phyloP scores from a whole-genome alignment of 169 alveolate genomes.

The Besnoitia besnoiti region DNA sequence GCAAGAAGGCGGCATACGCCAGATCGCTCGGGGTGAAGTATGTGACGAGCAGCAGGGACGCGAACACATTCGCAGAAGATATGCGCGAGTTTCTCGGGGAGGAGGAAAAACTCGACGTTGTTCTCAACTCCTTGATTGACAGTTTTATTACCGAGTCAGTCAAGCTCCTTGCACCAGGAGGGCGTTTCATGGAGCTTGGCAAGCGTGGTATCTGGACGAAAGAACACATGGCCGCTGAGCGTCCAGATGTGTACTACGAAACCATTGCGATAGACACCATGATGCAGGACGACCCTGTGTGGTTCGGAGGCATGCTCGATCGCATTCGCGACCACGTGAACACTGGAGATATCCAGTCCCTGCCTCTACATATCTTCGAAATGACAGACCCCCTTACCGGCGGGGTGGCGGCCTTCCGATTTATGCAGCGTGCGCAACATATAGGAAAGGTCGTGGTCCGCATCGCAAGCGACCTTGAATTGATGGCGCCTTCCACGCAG shows the following conservation, averaged over 20 bases:
- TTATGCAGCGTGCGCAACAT: slow-evolving; percentile 73
- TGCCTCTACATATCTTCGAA: slow-evolving; percentile 70
- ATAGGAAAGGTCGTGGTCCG: slow-evolving; percentile 69
- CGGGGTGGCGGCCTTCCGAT: slow-evolving; percentile 73
- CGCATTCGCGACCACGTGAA: slow-evolving; percentile 65
- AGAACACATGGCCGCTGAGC: slow-evolving; percentile 64
- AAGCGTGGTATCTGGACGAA: slow-evolving; percentile 75
- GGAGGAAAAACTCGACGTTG: slow-evolving; percentile 73
- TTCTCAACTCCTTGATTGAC: slow-evolving; percentile 74
- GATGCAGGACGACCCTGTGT: slow-evolving; percentile 74
- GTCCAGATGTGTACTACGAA: slow-evolving; percentile 72
- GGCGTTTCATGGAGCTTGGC: slow-evolving; percentile 82
- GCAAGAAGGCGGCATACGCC: slow-evolving; percentile 69
- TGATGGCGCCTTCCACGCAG: neutral
- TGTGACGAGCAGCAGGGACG: slow-evolving; percentile 76
- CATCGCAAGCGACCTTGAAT: slow-evolving; percentile 47
- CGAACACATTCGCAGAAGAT: slow-evolving; percentile 71
- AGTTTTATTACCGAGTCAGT: slow-evolving; percentile 71
- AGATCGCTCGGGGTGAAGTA: slow-evolving; percentile 70
- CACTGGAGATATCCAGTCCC: slow-evolving; percentile 36
- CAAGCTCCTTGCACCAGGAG: slow-evolving; percentile 70
- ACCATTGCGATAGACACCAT: slow-evolving; percentile 72
- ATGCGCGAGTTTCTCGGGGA: slow-evolving; percentile 66
- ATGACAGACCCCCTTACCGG: slow-evolving; percentile 59
- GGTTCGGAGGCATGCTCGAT: slow-evolving; percentile 73